A percentile compares a stretch with the other conserved stretches of the same genome.
phyloP scores from a whole-genome alignment of 192 early-diverging fungal genomes.

The Funneliformis mosseae region DNA sequence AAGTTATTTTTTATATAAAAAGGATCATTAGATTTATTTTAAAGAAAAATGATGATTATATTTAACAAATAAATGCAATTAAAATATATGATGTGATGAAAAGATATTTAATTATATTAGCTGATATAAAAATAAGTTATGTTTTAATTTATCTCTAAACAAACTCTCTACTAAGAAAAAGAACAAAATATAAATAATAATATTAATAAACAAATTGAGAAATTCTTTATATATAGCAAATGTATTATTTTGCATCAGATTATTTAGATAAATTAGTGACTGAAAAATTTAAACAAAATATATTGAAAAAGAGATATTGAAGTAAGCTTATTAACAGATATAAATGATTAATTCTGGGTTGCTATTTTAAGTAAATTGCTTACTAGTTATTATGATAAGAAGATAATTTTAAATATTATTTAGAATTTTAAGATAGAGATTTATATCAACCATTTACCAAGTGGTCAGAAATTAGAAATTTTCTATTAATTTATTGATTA shows the following conservation, averaged over 20 bases:
- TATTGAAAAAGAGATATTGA: not conserved
- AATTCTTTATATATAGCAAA: not conserved
- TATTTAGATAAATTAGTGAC: slow-evolving; percentile 6
- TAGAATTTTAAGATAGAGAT: slow-evolving; percentile 8
- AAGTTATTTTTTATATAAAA: not conserved
- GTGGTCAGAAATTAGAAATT: not conserved
- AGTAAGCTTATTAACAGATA: not conserved
- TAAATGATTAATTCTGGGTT: not conserved
- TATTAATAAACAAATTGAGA: not conserved
- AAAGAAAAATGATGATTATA: not conserved
- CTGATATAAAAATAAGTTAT: slow-evolving; percentile 4
- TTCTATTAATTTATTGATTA: slow-evolving; percentile 13
- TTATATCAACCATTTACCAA: not conserved
- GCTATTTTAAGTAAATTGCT: slow-evolving; percentile 22
- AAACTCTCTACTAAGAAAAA: slow-evolving; percentile 4
- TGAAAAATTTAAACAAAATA: slow-evolving; percentile 14
- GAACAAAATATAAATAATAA: not conserved
- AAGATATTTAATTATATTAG: slow-evolving; percentile 30
- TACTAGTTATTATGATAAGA: slow-evolving; percentile 7
- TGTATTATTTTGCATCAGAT: slow-evolving; percentile 29
- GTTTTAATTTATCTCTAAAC: slow-evolving; percentile 7
- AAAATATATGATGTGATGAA: not conserved
- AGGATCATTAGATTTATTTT: slow-evolving; percentile 16
- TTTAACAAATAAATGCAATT: slow-evolving; percentile 23
- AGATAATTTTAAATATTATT: slow-evolving; percentile 18